These are phyloP conservation scores for Acanthamoeba royreba DNA, from an alignment of 208 protist genomes.

Conservation along the genomic window DNA sequence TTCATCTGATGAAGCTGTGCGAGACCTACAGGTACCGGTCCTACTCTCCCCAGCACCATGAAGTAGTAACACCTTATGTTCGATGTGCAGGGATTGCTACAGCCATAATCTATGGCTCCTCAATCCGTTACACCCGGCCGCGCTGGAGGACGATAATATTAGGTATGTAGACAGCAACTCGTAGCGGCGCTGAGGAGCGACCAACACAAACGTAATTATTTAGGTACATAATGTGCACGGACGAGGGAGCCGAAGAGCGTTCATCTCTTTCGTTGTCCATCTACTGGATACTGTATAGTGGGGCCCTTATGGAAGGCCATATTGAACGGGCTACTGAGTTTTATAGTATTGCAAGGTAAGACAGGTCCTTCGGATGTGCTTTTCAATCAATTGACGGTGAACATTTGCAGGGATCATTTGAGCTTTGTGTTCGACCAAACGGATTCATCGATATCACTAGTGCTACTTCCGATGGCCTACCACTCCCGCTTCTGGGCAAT, in stretches of 20 bases:
- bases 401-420: neutral
- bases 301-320: neutral
- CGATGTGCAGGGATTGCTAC: neutral
- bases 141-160: constrained; percentile 1
- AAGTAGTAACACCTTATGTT: neutral
- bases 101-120: neutral
- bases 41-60: neutral
- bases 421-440: neutral
- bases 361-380: too few species aligned
- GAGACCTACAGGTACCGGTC: neutral
- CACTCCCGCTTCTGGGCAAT: neutral
- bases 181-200: too few species aligned
- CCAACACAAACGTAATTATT: too few species aligned
- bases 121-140: neutral
- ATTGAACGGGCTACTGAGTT: neutral
- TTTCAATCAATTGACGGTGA: too few species aligned
- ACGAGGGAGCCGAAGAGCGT: constrained; percentile 1
- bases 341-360: neutral
- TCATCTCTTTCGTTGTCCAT: neutral
- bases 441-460: neutral
- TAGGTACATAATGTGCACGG: constrained; percentile 10
- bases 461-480: neutral
- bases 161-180: too few species aligned
- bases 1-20: neutral
- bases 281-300: constrained; percentile 8